A percentile compares a stretch with the other conserved stretches of the same genome.
phyloP scores from a whole-genome alignment of 441 rosid species.

The Eugenia klotzschiana region DNA sequence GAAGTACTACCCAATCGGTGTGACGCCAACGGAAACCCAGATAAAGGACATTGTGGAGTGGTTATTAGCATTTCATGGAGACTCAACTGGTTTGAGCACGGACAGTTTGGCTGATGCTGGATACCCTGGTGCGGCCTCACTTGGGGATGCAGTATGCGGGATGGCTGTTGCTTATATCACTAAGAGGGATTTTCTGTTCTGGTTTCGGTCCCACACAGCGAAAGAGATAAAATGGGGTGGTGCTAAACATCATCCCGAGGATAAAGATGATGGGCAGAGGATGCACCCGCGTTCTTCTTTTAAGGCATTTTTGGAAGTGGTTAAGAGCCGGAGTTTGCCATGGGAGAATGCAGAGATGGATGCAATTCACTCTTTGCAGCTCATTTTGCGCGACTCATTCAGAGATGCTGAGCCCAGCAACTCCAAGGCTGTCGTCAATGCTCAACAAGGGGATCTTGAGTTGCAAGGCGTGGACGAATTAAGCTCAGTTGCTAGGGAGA shows the following conservation, averaged over 20 bases:
- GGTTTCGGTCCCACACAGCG: conserved; percentile 89
- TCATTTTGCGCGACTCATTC: conserved; percentile 77
- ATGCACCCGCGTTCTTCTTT: conserved; percentile 96
- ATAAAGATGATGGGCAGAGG: conserved; percentile 83
- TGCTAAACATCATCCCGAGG: conserved; percentile 91
- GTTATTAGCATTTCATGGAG: conserved; percentile 69
- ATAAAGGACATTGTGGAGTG: conserved; percentile 74
- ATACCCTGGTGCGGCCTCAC: conserved; percentile 64
- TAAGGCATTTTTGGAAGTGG: conserved; percentile 93
- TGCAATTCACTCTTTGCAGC: conserved; percentile 90
- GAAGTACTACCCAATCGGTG: conserved; percentile 55
- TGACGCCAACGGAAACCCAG: conserved; percentile 72
- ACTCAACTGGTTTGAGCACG: conserved; percentile 85
- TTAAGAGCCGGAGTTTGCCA: conserved; percentile 73
- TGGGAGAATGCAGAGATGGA: conserved; percentile 98
- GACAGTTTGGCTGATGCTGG: conserved; percentile 91
- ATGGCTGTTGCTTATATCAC: conserved; percentile 94
- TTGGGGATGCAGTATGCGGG: conserved; percentile 92
- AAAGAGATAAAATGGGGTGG: conserved; percentile 98
- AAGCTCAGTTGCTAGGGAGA: conserved; percentile 91
- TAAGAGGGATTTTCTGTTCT: conserved; percentile 64
- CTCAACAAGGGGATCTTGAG: conserved; percentile 35
- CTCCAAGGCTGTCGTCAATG: conserved; percentile 40
- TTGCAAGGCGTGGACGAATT: conserved; percentile 76
- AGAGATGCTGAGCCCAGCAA: conserved; percentile 56